Conservation (phyloP, 2,329 filamentous ascomycete species). For the Leptodontidium sp. region DNA sequence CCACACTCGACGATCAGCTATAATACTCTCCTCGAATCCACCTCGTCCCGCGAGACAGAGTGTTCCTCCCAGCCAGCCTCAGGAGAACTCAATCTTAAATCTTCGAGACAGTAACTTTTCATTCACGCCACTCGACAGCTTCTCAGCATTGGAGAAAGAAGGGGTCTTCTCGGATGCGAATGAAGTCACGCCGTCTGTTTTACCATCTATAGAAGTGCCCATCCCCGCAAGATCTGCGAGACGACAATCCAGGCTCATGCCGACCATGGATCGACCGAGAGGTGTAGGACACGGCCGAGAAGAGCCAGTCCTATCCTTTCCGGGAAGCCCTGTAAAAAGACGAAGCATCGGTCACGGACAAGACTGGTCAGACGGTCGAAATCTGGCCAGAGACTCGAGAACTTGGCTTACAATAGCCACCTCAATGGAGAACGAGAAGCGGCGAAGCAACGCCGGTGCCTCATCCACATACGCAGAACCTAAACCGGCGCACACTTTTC, state of each 20-base stretch:
- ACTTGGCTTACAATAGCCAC: constrained; percentile 39
- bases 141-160: constrained; percentile 30
- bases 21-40: constrained; percentile 25
- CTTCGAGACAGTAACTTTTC: constrained; percentile 41
- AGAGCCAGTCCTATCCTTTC: constrained; percentile 34
- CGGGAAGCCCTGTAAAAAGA: constrained; percentile 27
- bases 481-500: constrained; percentile 15
- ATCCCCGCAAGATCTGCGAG: constrained; percentile 22
- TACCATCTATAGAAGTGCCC: constrained; percentile 6
- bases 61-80: constrained; percentile 17
- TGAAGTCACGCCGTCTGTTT: background rate
- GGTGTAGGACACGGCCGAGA: constrained; percentile 40
- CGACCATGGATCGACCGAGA: constrained; percentile 31
- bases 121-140: constrained; percentile 38
- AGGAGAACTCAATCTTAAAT: constrained; percentile 32
- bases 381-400: constrained; percentile 36
- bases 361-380: constrained; percentile 29
- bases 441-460: constrained; percentile 34
- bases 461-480: constrained; percentile 37
- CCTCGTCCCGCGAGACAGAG: constrained; percentile 30
- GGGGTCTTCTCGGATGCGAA: background rate
- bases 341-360: constrained; percentile 42
- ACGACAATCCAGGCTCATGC: constrained; percentile 34
- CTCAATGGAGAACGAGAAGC: constrained; percentile 24
- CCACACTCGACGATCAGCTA: constrained; percentile 37